These are phyloP conservation scores for Escovopsis sp. DNA, from an alignment of 2,329 filamentous ascomycete species.

Conservation along the genomic window DNA sequence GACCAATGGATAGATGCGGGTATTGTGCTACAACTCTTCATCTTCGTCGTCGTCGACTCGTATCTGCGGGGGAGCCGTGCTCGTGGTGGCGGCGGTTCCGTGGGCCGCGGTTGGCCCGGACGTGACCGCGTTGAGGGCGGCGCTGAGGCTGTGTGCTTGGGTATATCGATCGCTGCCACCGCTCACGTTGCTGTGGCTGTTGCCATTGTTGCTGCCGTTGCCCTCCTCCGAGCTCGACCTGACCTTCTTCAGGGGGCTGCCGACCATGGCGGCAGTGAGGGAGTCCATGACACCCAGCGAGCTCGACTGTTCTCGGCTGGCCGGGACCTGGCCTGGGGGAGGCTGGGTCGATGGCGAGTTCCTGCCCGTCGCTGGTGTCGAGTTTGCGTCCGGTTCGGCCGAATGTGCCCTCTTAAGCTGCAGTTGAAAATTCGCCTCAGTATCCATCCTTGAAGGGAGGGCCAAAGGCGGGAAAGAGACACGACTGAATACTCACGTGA, in stretches of 20 bases:
- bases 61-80: conserved; percentile 9
- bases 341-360: conserved; percentile 21
- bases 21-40: conserved; percentile 21
- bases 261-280: conserved; percentile 31
- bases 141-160: conserved; percentile 19
- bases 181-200: conserved; percentile 6
- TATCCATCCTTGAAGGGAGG: neutral
- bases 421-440: conserved; percentile 6
- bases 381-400: conserved; percentile 43
- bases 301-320: conserved; percentile 10
- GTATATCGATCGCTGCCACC: conserved; percentile 12
- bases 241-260: conserved; percentile 63
- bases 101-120: conserved; percentile 5
- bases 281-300: conserved; percentile 16
- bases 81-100: conserved; percentile 7
- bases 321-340: conserved; percentile 2
- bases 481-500: conserved; percentile 64
- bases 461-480: conserved; percentile 11
- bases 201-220: conserved; percentile 6
- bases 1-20: too few species aligned
- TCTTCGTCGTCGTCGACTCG: conserved; percentile 21
- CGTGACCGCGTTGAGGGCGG: conserved; percentile 18
- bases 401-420: conserved; percentile 74
- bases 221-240: conserved; percentile 38
- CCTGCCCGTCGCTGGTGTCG: conserved; percentile 22